Percentiles rank a stretch among this genome's conserved stretches.
Conservation (phyloP, 1,284 basidiomycete species). For the Schizophyllum commune region DNA sequence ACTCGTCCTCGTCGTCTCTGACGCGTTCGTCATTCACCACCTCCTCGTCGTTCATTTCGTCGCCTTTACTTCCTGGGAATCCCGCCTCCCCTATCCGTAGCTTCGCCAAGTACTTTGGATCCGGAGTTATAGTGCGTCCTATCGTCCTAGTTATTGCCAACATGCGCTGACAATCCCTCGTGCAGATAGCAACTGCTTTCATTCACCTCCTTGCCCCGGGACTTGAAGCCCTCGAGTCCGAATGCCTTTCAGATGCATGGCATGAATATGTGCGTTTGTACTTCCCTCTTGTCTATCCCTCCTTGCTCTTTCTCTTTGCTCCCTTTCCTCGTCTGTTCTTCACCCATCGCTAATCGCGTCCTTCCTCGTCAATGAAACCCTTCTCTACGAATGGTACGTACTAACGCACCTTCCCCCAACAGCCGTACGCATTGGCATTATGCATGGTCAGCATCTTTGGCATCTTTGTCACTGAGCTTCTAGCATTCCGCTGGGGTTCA, state of each 20-base stretch:
- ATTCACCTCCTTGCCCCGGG: conserved; percentile 82
- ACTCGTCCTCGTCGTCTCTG: no score
- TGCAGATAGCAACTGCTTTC: conserved; percentile 84
- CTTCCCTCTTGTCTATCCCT: no score
- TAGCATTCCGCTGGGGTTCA: conserved; percentile 14
- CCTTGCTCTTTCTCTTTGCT: no score
- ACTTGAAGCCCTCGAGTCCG: conserved; percentile 59
- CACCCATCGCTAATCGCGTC: no score
- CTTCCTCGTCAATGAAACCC: not conserved
- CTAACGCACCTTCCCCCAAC: not conserved
- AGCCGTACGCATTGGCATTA: conserved; percentile 12
- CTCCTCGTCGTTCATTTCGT: conserved; percentile 12
- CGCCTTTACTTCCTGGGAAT: conserved; percentile 3
- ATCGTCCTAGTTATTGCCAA: conserved; percentile 8
- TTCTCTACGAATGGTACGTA: not conserved
- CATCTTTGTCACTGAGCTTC: conserved; percentile 12
- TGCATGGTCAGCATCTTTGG: conserved; percentile 14
- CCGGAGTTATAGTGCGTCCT: conserved; percentile 74
- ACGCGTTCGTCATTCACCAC: no score
- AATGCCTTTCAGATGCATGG: conserved; percentile 74
- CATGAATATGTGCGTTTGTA: conserved; percentile 53
- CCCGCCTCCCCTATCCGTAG: conserved; percentile 24
- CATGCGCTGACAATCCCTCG: conserved; percentile 2
- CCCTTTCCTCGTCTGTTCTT: no score
- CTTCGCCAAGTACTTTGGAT: conserved; percentile 94